Evolutionary conservation across 768 basidiomycete genomes (phyloP), one percentile per base, ranked within the genome.

Genomic region (Artomyces pyxidatus): DNA sequence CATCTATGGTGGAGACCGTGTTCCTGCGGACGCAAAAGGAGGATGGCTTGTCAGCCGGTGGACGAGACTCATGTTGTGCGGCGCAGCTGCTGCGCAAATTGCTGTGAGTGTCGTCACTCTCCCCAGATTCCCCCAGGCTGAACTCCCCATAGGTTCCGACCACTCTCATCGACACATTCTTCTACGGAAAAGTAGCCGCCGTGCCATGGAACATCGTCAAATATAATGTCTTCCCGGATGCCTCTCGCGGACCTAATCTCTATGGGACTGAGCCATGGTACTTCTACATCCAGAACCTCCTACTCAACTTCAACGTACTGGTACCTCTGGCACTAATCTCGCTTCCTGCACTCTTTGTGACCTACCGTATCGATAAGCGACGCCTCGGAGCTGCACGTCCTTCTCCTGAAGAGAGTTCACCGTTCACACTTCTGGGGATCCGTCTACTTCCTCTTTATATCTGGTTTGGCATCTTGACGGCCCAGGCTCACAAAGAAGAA

Each of bases 401-500:
- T n/a, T 65, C 67, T 11, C 59, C 69, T 2, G 75, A 81, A 49
- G 75, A 77, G 68, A 90, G 79, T 60, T 90, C 88, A 16, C 91
- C 91, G 0, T 92, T 85, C 59, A 84, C 77, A 1, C 64, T 90
- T 39, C 68, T 98, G 40, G 76, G 75, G 4, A 64, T 95, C 47
- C 77, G 93, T 30, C 71, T 98, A n/a, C 65, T 76, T n/a, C 92
- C 92, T 0, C 71, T 95, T 52, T 97, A 98, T 67, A 55, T 97
- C n/a, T 98, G 96, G 95, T 59, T 84, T 40, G 76, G 66, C 1
- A 84, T 96, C 53, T 68, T 99, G 56, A 81, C 80, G 4, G 57
- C 72, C 3, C 95, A 98, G 67, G 70, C 85, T 1, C 96, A 99
- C 68, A 99, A 99, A 68, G 96, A 99, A 66, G 96, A 99, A 63